A percentile compares a stretch with the other conserved stretches of the same genome.
Evolutionary conservation across 441 rosid species (phyloP).

Genomic region (Bruguiera hainesii): DNA sequence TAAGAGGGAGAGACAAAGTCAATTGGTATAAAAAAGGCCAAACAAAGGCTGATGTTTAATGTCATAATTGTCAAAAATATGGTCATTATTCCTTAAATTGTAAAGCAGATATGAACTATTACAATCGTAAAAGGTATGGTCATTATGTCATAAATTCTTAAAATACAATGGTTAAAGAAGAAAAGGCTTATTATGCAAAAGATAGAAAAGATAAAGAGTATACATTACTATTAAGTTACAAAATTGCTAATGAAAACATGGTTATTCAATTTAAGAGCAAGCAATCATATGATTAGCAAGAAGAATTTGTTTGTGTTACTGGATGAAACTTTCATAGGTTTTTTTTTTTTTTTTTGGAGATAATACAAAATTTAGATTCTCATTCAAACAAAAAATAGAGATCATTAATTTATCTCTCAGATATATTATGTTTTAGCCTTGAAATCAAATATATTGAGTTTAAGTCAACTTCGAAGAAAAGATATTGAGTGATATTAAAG

Average conservation of each 20-base stretch:
- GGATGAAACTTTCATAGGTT: too few relatives aligned
- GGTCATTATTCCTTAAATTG: too few relatives aligned
- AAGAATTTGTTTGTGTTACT: too few relatives aligned
- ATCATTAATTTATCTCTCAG: slow-evolving; percentile 5
- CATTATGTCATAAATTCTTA: slow-evolving; percentile 10
- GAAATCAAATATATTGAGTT: slow-evolving; percentile 16
- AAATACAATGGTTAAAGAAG: not conserved
- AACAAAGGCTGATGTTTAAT: not conserved
- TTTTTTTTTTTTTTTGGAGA: too few relatives aligned
- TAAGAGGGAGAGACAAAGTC: slow-evolving; percentile 8
- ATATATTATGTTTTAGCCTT: slow-evolving; percentile 12
- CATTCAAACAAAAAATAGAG: not conserved
- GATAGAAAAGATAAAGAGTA: not conserved
- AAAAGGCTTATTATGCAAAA: not conserved
- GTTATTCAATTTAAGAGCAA: too few relatives aligned
- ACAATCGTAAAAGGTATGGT: slow-evolving; percentile 6
- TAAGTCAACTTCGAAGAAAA: slow-evolving; percentile 21
- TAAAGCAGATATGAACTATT: not conserved
- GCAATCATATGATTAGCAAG: too few relatives aligned
- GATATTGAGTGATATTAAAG: not conserved
- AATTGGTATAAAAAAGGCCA: not conserved
- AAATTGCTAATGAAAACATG: not conserved
- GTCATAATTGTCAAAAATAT: too few relatives aligned
- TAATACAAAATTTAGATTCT: too few relatives aligned
- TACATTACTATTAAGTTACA: not conserved